Base-by-base conservation (phyloP, 225 moss, liverwort and hornwort species). In the Pseudoscleropodium purum region DNA sequence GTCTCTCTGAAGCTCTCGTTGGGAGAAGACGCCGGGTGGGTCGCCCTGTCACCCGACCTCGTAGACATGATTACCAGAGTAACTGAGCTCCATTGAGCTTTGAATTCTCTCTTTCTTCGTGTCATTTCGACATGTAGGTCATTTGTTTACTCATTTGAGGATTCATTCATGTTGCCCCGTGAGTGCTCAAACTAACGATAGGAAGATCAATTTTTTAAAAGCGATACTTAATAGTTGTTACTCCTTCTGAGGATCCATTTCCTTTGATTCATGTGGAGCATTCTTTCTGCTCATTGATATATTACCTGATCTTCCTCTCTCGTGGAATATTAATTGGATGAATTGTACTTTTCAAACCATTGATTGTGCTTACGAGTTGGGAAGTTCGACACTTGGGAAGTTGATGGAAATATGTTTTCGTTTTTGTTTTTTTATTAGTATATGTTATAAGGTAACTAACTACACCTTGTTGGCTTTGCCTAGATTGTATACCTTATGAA, bases 1-100 rank as follows among this genome's bases (percentile, higher is more conserved):
- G 86, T 27, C 86, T 90, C 19, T 90, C 90, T 1, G 90, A 86
- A 41, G 96, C 98, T n/a, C 85, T 99, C n/a, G 92, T 96, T 75
- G 91, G 90, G 12, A 93, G 98, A 84, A 94, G 97, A 51, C 93
- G 92, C 24, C 91, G 97, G 64, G 97, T 86, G 79, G 97, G 97
- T 7, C 95, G 97, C 33, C 92, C 95, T 78, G 83, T 92, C 68
- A 86, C 91, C 23, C 90, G 93, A 20, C 78, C 83, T 52, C 91
- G 95, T 34, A 91, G 93, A 79, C 90, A 47, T 12, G 91, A 88
- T 90, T 92, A 90, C 80, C 89, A 85, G 56, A 76, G 76, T 37
- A 87, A 75, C 56, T 91, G 81, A 91, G 31, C 5, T 62, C 65
- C 43, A 88, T 85, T 79, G 70, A 59, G 70, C 60, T 62, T 81